A percentile compares a stretch with the other conserved stretches of the same genome.
These are phyloP conservation scores for Talaromyces nanjingensis DNA, from an alignment of 495 filamentous ascomycete species.

Conservation along the genomic window DNA sequence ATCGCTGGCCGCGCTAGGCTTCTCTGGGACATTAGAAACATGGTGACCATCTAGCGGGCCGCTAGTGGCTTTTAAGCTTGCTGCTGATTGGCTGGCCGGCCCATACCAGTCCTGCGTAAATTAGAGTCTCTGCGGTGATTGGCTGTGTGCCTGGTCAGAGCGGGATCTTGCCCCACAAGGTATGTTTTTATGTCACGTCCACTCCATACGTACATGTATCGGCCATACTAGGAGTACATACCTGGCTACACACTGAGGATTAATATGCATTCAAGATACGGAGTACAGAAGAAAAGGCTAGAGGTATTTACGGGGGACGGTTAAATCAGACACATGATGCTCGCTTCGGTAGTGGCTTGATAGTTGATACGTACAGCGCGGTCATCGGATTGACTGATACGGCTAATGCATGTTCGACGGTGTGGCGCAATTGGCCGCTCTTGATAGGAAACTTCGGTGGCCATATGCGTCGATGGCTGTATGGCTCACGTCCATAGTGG, in stretches of 20 bases:
- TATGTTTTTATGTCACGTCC: background rate
- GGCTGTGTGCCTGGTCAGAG: slow-evolving; percentile 1
- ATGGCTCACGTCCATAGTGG: background rate
- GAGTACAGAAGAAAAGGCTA: no score
- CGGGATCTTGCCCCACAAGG: background rate
- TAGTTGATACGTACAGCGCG: no score
- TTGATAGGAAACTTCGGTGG: background rate
- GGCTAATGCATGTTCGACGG: background rate
- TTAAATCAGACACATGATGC: background rate
- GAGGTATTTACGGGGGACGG: background rate
- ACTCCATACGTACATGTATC: background rate
- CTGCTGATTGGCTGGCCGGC: background rate
- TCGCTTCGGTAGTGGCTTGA: background rate
- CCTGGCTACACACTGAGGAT: background rate
- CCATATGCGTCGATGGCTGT: background rate
- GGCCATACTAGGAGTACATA: background rate
- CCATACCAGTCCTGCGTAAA: background rate
- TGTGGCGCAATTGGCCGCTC: background rate
- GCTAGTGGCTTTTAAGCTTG: slow-evolving; percentile 6
- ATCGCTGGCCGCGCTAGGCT: background rate
- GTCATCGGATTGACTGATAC: background rate
- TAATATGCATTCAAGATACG: background rate
- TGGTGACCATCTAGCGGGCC: slow-evolving; percentile 7
- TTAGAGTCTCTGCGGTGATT: background rate
- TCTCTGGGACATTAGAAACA: slow-evolving; percentile 3